Evolutionary conservation across 495 filamentous ascomycete species (phyloP).

Genomic region (Sordaria brevicollis): DNA sequence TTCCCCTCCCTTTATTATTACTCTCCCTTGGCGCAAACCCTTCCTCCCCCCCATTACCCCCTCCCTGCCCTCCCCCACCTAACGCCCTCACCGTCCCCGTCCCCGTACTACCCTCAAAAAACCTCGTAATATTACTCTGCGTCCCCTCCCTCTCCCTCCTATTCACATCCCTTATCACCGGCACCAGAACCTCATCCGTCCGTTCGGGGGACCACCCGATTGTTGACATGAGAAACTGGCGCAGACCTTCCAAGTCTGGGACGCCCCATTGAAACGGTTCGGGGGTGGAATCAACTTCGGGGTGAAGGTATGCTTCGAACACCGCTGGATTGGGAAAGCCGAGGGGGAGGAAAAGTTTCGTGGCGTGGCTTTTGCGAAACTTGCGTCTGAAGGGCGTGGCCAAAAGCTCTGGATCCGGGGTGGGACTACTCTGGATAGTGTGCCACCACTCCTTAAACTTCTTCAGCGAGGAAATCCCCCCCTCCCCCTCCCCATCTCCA

Average conservation of each 20-base stretch:
- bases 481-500: no score
- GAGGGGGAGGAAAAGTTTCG: constrained; percentile 76
- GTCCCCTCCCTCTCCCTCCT: constrained; percentile 75
- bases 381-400: constrained; percentile 62
- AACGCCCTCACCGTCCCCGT: constrained; percentile 13
- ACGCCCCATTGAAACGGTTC: constrained; percentile 89
- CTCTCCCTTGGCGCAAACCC: constrained; percentile 70
- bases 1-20: constrained; percentile 37
- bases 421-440: constrained; percentile 51
- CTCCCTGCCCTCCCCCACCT: background rate
- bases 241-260: constrained; percentile 76
- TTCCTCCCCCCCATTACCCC: constrained; percentile 23
- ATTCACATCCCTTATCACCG: constrained; percentile 93
- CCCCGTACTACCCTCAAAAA: constrained; percentile 46
- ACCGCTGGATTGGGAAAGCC: constrained; percentile 63
- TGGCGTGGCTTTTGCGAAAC: constrained; percentile 59
- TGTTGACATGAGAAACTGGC: constrained; percentile 83
- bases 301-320: constrained; percentile 70
- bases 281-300: constrained; percentile 70
- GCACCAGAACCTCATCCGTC: constrained; percentile 89
- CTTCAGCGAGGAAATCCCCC: constrained; percentile 36
- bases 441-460: constrained; percentile 84
- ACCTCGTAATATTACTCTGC: constrained; percentile 91
- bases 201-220: constrained; percentile 86
- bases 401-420: constrained; percentile 36